Evolutionary conservation across 371 early-diverging fungal species (phyloP), one percentile per base, ranked within the genome.

Genomic region (Racocetra persica): DNA sequence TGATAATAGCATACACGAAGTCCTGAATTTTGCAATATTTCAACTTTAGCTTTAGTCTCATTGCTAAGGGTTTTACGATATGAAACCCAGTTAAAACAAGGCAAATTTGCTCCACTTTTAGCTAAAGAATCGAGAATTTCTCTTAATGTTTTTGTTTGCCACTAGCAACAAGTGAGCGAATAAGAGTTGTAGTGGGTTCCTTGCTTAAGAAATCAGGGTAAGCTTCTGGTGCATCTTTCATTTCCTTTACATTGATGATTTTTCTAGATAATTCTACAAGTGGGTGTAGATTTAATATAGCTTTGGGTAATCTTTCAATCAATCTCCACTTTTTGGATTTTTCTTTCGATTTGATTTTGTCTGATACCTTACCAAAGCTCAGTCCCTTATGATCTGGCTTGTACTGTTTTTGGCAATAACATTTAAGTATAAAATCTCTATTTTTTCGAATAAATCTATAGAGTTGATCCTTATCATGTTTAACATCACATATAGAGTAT

Each of bases 381-480:
- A 32, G 4, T 32, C 32, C 32, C 32, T 32, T 32, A 4, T 32
- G 32, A 32, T 32, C 71, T 41, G 4, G 41, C 32, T 32, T 32
- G 4, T 32, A 32, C 4, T 32, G 32, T 32, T 32, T 32, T 2
- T 32, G 32, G 2, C 41, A 13, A 70, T 41, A 70, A 38, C 71
- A 70, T 16, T 70, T 70, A 38, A 70, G 71, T 70, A 70, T 70
- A 38, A 70, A 70, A 70, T 70, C 0, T 2, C 41, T 45, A 70
- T 70, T 38, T 70, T 70, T 38, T 41, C 41, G 71, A 70, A 70
- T 3, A 70, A 70, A 70, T 70, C 49, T 45, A 38, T 70, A 70
- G 7, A 70, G 41, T 41, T 70, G 71, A 41, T 70, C 41, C 16
- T 38, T 70, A 45, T 70, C 71, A 70, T 70, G 71, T 70, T 22